Conservation (phyloP, 148 eudicot genomes). For the Camellia granthamiana region DNA sequence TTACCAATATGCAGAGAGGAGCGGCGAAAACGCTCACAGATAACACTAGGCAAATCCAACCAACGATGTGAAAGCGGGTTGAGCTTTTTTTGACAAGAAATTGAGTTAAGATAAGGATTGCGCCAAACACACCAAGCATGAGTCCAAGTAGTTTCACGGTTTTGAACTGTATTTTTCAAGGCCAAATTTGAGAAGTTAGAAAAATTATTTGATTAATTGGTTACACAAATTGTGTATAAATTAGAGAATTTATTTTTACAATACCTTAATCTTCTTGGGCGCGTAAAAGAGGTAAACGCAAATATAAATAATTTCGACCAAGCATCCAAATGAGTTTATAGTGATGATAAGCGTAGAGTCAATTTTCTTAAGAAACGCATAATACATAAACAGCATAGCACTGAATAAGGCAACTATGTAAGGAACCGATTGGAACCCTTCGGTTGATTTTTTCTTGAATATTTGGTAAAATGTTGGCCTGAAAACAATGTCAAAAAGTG, state of each 20-base stretch:
- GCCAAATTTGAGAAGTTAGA: too few relatives aligned
- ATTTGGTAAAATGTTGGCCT: conserved; percentile 77
- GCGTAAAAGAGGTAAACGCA: conserved; percentile 56
- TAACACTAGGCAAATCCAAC: conserved; percentile 71
- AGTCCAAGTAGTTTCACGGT: conserved; percentile 41
- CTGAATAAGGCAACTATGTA: conserved; percentile 67
- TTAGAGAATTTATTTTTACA: neutral
- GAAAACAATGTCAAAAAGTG: neutral
- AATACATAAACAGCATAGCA: conserved; percentile 76
- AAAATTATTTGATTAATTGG: neutral
- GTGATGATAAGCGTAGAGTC: conserved; percentile 52
- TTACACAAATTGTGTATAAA: neutral
- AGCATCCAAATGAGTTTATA: conserved; percentile 54
- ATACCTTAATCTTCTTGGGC: conserved; percentile 27
- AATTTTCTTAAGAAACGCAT: conserved; percentile 59
- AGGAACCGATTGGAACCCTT: conserved; percentile 72
- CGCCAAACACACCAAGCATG: conserved; percentile 49
- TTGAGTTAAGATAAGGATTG: conserved; percentile 36
- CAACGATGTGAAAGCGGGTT: conserved; percentile 37
- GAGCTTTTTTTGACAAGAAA: conserved; percentile 31
- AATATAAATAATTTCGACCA: conserved; percentile 57
- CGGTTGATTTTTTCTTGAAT: conserved; percentile 69
- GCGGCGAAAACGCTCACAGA: conserved; percentile 66
- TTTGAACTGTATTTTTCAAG: conserved; percentile 30
- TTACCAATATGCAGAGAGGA: conserved; percentile 74